Evolutionary conservation across 306 rosid genomes (phyloP), one percentile per base, ranked within the genome.

Genomic region (Dalbergia cultrata): DNA sequence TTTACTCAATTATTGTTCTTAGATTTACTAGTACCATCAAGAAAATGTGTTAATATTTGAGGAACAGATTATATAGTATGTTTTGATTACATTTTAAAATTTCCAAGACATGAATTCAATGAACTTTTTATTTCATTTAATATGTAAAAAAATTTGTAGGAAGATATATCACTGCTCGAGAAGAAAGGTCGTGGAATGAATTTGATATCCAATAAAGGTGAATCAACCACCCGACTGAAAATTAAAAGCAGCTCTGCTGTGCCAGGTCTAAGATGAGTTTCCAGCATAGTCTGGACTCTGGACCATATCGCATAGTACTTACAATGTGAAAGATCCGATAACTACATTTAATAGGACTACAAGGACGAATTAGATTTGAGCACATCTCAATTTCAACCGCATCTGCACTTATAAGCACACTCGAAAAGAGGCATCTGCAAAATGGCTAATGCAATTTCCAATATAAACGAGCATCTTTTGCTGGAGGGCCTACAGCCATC

Each of bases 191-290:
- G 19, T 47, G 19, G 18, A 76, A 43, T 53, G 80, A 69, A 74
- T 22, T 80, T 34, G 64, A 50, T 61, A 73, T 13, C 65, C 45
- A 76, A 77, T 80, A 64, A 76, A 6, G 64, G 82, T 75, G 75
- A 75, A 75, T 78, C 76, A 70, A 75, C 72, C 39, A 80, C 76
- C 72, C 7, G 49, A 71, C 26, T 26, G 63, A 31, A 50, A 66
- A 72, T 26, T 57, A 76, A 76, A 75, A 80, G 54, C 59, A 64
- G 10, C 33, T 19, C 58, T 53, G 37, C 13, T 8, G 13, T 31
- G 76, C 67, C 71, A 47, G 71, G 19, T n/a, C 39, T 17, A 63
- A 39, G 59, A 80, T 14, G 16, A 41, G 62, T 52, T 80, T 64
- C 49, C 22, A 52, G n/a, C 35, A 31, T 35, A 59, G 56, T 4